Conservation (phyloP, 2,329 filamentous ascomycete species). For the Fusarium cicatricum region DNA sequence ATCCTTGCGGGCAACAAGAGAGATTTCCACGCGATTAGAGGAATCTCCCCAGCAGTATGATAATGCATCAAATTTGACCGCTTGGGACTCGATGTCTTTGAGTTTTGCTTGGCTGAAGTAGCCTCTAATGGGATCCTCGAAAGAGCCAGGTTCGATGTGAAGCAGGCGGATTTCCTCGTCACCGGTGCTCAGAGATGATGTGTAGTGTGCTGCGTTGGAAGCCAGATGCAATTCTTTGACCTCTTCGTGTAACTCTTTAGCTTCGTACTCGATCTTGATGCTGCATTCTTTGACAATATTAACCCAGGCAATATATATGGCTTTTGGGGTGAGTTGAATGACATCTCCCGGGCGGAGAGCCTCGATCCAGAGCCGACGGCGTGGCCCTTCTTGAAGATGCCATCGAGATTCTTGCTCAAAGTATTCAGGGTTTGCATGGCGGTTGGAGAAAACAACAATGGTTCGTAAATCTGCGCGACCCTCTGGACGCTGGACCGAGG, state of each 20-base stretch:
- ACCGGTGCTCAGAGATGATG: neutral
- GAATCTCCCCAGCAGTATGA: constrained; percentile 32
- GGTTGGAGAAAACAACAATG: constrained; percentile 16
- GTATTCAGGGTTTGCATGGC: constrained; percentile 7
- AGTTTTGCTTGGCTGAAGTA: constrained; percentile 12
- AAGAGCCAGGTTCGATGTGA: constrained; percentile 7
- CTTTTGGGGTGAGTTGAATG: constrained; percentile 25
- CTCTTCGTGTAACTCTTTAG: fast-evolving
- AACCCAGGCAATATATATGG: constrained; percentile 29
- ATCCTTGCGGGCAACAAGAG: neutral
- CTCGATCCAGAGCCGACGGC: constrained; percentile 19
- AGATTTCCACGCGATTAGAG: constrained; percentile 6
- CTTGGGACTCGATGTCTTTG: neutral
- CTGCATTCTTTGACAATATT: constrained; percentile 23
- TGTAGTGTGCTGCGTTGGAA: constrained; percentile 9
- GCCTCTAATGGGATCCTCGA: constrained; percentile 14
- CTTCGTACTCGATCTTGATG: constrained; percentile 28
- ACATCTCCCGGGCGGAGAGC: constrained; percentile 18
- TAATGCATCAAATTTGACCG: constrained; percentile 8
- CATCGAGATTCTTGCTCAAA: constrained; percentile 2
- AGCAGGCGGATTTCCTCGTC: constrained; percentile 20
- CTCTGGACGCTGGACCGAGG: constrained; percentile 19
- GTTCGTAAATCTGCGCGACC: constrained; percentile 25
- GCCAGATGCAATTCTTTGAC: neutral
- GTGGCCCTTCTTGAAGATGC: constrained; percentile 5